Base-by-base conservation (phyloP, 2,329 filamentous ascomycete species). In the Rutstroemia sp. region DNA sequence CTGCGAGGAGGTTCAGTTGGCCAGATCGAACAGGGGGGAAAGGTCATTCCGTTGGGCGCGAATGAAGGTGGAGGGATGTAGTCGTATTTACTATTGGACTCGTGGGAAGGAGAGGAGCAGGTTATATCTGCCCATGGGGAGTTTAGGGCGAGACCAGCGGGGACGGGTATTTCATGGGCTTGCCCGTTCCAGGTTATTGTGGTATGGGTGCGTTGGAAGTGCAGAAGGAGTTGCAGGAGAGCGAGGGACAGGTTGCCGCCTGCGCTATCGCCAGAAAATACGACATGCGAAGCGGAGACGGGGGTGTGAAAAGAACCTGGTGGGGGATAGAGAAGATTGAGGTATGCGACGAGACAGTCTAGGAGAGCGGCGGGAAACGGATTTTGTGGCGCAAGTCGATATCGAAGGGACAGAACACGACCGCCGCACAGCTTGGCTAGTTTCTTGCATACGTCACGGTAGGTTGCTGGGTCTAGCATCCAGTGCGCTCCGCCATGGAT, bases 61-160 rank as follows among this genome's bases (percentile, higher is more conserved):
- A 44, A 21, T 6, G 16, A 17, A 1, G 16, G n/a, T 21, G 16
- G 10, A 21, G 41, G n/a, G 6, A 19, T 44, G 10, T 17, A 44
- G 14, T 19, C n/a, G 9, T 12, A 17, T 19, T 6, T 44, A 12
- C n/a, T 42, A 17, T 42, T 42, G 19, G 41, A 17, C 9, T 23
- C 14, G 9, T 23, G n/a, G 16, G 45, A 30, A 47, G 45, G 45
- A 7, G 45, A 23, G 16, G 45, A 23, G 45, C 19, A 47, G 3
- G 81, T 81, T 14, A 91, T 73, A 68, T 94, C 88, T 7, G 84
- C 67, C 88, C 88, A 92, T 2, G 87, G 84, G 1, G 82, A 86
- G 62, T 79, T 80, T 38, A 80, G 71, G 2, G 83, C 78, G 0
- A 83, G 70, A 44, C 82, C 88, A 0, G 81, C 87, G 0, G 89